Evolutionary conservation across 225 moss, liverwort and hornwort genomes (phyloP).

Genomic region (Marchantia polymorpha): DNA sequence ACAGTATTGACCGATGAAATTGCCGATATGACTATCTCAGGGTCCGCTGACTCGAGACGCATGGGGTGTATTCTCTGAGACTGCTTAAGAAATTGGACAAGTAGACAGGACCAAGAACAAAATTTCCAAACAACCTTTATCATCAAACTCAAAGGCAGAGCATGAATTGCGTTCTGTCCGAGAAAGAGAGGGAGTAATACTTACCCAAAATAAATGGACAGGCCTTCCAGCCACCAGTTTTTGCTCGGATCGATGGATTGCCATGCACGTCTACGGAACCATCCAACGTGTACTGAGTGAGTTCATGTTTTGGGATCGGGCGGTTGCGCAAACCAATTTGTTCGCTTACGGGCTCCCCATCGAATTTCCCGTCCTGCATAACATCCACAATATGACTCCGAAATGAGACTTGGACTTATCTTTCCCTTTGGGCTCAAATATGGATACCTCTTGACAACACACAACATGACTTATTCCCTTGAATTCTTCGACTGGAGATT

Average conservation of each 20-base stretch:
- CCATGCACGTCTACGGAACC: constrained; percentile 69
- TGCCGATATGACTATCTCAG: background rate
- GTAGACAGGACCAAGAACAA: background rate
- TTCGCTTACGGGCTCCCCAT: background rate
- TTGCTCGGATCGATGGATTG: constrained; percentile 48
- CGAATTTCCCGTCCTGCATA: background rate
- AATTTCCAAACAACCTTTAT: background rate
- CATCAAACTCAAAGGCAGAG: background rate
- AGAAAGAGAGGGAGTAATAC: background rate
- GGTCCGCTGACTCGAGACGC: background rate
- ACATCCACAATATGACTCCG: background rate
- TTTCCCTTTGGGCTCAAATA: background rate
- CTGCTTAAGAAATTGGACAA: background rate
- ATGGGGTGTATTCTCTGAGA: background rate
- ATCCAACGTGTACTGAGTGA: constrained; percentile 49
- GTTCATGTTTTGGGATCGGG: background rate
- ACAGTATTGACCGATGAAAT: too few relatives aligned
- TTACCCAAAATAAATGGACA: constrained; percentile 81
- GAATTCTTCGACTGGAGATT: too few relatives aligned
- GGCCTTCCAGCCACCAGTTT: constrained; percentile 74
- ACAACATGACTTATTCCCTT: too few relatives aligned
- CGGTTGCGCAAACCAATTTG: constrained; percentile 16
- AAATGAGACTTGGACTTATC: background rate
- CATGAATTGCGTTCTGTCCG: background rate
- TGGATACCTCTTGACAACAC: too few relatives aligned